Base-by-base conservation (phyloP, 2,329 filamentous ascomycete species). In the Aspergillus sp. region DNA sequence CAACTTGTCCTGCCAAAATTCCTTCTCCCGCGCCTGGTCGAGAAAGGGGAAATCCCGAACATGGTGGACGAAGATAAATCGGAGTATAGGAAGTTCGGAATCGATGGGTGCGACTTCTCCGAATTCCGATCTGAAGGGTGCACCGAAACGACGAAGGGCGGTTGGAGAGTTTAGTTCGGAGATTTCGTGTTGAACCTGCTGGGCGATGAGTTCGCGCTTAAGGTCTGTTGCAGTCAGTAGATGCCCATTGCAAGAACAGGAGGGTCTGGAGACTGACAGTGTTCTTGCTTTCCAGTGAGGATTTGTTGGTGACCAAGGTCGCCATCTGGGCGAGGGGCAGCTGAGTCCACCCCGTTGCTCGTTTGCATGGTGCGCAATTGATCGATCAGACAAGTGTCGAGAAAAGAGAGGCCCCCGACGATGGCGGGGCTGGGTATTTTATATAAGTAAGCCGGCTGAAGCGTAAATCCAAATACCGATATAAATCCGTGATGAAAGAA, bases 1-100 rank as follows among this genome's bases (percentile, higher is more conserved):
- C 60, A 99, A 80, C 75, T 96, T 98, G 73, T 98, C 92, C 78
- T 99, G 95, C 95, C 95, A 99, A 70, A 99, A 99, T 77, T 99
- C 95, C 83, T 98, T 96, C 83, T 99, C 95, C 70, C 86, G 89
- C 21, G 95, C 95, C 81, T 96, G 91, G 76, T 99, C 92, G 63
- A 99, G 84, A 71, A 99, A 99, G 1, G 95, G 95, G 69, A 99
- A 99, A 69, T 98, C 96, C 70, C 95, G 91, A 59, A 99, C 87
- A 86, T 98, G 93, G 72, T 98, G 90, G 55, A 98, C 95, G 72
- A 99, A 99, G 70, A 99, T 96, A 78, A 95, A 98, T 64, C 95
- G 86, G 61, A 99, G 81, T 62, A 99, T 89, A 17, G 95, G 95
- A 27, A 99, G 82, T 67, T 98, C 93, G 2, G 93, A 97, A 71